Evolutionary conservation across 208 protist species (phyloP), one percentile per base, ranked within the genome.

Genomic region (Crithidia mellificae): DNA sequence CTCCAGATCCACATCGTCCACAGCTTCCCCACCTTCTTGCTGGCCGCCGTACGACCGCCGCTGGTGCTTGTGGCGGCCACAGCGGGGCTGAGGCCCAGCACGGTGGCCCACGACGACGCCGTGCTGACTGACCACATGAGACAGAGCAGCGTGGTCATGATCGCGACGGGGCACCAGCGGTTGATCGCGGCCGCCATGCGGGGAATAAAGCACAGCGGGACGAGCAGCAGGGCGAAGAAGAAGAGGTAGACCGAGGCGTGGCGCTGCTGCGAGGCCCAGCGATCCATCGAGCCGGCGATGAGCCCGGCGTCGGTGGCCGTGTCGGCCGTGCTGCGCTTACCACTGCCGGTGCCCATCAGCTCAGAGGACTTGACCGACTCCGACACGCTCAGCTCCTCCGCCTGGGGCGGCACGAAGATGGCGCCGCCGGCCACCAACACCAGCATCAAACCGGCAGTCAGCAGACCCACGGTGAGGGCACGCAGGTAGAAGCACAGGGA

Each of bases 401-500:
- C 70, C 43, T 68, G 63, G 32, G 66, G 22, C 14, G 74, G 69
- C 46, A 75, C 61, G 29, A 80, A 68, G 41, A 75, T 24, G n/a
- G 74, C 66, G 6, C 46, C 32, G 4, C 68, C 74, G 36, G 55
- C 62, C 46, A 34, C 49, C 47, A 69, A 15, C 24, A 80, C 24
- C 47, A 80, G 57, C 63, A 63, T 22, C 46, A 77, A 41, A 14
- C 63, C 47, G 0, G 75, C 57, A 12, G 63, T 70, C 38, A 81
- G 52, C n/a, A 74, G 62, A 20, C 56, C 63, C 29, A 77, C 63
- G 25, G 75, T 77, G 22, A 68, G 14, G 6, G 63, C 41, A 27
- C 75, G 68, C 3, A 81, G 65, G 24, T 72, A 46, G 24, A 81
- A 81, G 54, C 64, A 41, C 25, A 73, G 17, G 0, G 75, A 81